These are phyloP conservation scores for Besnoitia besnoiti DNA, from an alignment of 169 alveolate genomes.

Conservation along the genomic window DNA sequence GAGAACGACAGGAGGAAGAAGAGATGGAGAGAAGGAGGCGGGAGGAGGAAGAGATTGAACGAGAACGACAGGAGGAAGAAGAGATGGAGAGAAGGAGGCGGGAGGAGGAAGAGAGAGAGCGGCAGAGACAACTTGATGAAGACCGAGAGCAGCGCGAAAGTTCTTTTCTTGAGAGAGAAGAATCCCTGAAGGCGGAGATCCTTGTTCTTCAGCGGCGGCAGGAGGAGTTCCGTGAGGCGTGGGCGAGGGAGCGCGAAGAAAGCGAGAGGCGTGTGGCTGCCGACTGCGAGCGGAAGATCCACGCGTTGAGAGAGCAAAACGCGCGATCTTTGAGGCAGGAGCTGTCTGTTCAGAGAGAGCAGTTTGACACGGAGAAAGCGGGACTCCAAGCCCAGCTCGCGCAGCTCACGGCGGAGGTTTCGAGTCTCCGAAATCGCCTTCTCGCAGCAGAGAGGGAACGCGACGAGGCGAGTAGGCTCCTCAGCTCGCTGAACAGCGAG, in stretches of 20 bases:
- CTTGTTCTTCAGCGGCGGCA: background rate
- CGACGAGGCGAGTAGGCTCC: background rate
- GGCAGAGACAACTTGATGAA: background rate
- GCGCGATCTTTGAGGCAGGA: background rate
- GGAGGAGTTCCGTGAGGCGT: background rate
- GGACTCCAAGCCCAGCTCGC: background rate
- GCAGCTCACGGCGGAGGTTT: background rate
- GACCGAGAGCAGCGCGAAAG: background rate
- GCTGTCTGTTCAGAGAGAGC: background rate
- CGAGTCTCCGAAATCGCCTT: background rate
- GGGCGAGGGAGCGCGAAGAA: background rate
- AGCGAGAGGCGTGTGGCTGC: background rate
- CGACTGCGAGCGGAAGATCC: background rate
- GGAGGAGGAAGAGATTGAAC: background rate
- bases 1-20: background rate
- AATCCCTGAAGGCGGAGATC: background rate
- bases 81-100: background rate
- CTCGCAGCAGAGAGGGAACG: background rate
- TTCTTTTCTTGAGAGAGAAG: background rate
- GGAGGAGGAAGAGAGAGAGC: background rate
- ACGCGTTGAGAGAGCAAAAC: background rate
- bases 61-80: background rate
- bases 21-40: background rate
- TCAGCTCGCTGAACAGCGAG: background rate
- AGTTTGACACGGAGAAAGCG: background rate